Evolutionary conservation across 148 eudicot genomes (phyloP).

Genomic region (Rhododendron mucronatum): DNA sequence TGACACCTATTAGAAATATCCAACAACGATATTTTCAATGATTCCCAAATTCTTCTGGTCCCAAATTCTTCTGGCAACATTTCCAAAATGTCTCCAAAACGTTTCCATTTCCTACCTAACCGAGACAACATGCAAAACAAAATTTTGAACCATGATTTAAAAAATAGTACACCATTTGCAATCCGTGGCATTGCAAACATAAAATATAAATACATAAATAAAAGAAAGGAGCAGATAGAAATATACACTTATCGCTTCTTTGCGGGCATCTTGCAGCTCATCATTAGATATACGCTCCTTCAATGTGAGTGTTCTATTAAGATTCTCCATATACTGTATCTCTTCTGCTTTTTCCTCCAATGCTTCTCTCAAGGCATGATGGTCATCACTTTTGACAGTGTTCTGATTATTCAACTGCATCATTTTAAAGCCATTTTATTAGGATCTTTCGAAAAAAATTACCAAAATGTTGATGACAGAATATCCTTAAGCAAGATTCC

Average conservation of each 20-base stretch:
- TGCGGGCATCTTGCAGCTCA: conserved; percentile 27
- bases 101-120: background rate
- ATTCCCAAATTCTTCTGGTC: background rate
- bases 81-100: background rate
- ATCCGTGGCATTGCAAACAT: background rate
- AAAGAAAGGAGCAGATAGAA: background rate
- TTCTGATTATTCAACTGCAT: conserved; percentile 13
- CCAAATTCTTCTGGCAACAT: background rate
- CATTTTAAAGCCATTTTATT: background rate
- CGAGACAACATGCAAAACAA: background rate
- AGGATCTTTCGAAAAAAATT: background rate
- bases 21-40: background rate
- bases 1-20: background rate
- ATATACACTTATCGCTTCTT: conserved; percentile 15
- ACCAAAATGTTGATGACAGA: background rate
- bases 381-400: background rate
- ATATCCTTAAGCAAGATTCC: background rate
- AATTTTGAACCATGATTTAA: background rate
- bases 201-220: too few relatives aligned
- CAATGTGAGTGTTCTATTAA: background rate
- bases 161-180: background rate
- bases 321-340: background rate
- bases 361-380: conserved; percentile 6
- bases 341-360: background rate
- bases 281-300: conserved; percentile 12